A percentile compares a stretch with the other conserved stretches of the same genome.
Evolutionary conservation across 768 basidiomycete genomes (phyloP).

Genomic region (Xerocomellus chrysenteron): DNA sequence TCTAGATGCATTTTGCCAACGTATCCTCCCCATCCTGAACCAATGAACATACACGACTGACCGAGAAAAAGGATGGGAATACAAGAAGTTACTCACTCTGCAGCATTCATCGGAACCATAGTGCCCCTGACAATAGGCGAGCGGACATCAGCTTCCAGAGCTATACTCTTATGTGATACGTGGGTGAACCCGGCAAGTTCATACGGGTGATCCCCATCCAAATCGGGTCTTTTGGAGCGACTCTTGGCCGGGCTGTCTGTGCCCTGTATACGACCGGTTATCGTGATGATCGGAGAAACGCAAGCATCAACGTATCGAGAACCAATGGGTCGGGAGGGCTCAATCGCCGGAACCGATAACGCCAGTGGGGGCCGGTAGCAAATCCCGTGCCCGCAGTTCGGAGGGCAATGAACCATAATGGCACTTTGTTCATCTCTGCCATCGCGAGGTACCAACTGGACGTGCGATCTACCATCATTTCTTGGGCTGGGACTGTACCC

Average conservation of each 20-base stretch:
- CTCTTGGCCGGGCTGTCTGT: background rate
- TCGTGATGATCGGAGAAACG: conserved; percentile 27
- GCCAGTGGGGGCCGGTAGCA: background rate
- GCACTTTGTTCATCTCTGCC: conserved; percentile 6
- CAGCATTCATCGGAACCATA: conserved; percentile 18
- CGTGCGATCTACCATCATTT: conserved; percentile 18
- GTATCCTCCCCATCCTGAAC: conserved; percentile 12
- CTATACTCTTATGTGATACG: conserved; percentile 7
- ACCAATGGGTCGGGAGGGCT: background rate
- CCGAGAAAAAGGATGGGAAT: background rate
- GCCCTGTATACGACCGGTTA: background rate
- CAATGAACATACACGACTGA: conserved; percentile 11
- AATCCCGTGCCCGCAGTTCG: conserved; percentile 18
- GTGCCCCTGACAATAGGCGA: conserved; percentile 28
- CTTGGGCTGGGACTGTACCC: background rate
- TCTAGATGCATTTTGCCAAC: conserved; percentile 11
- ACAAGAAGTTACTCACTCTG: conserved; percentile 22
- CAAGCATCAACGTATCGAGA: conserved; percentile 26
- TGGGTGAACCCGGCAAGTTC: conserved; percentile 15
- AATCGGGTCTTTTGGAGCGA: background rate
- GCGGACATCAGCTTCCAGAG: conserved; percentile 25
- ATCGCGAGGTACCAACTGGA: conserved; percentile 21
- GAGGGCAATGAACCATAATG: conserved; percentile 21
- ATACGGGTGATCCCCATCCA: conserved; percentile 1
- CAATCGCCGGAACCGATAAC: background rate